Percentiles rank a stretch among this genome's conserved stretches.
Conservation (phyloP, 352 stramenopile genomes). For the Pythium apleroticum region DNA sequence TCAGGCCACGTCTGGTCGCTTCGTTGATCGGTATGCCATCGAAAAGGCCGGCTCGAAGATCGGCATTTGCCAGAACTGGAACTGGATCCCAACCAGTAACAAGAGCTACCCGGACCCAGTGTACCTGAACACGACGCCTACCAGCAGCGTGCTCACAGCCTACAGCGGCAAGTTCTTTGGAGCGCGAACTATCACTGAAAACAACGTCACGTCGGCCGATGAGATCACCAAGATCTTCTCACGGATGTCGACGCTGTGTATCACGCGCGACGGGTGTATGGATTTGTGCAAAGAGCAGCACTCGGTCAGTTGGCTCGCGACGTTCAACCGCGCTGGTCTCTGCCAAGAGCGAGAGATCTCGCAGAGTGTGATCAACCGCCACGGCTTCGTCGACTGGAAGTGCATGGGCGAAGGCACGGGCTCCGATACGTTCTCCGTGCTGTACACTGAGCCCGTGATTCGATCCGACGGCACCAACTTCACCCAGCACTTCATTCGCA, state of each 20-base stretch:
- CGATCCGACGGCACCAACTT: conserved; percentile 3
- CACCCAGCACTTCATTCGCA: not conserved
- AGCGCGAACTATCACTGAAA: conserved; percentile 2
- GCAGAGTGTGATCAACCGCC: conserved; percentile 11
- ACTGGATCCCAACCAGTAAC: not conserved
- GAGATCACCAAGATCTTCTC: not conserved
- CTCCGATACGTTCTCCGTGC: conserved; percentile 1
- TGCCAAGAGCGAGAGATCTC: conserved; percentile 8
- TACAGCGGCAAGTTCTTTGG: conserved; percentile 12
- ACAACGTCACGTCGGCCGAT: conserved; percentile 5
- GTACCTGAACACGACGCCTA: not conserved
- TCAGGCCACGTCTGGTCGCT: conserved; percentile 10
- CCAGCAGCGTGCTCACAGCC: conserved; percentile 12
- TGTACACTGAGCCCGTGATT: conserved; percentile 9
- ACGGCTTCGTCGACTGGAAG: conserved; percentile 14
- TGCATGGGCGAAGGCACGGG: conserved; percentile 18
- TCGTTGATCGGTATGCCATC: conserved; percentile 13
- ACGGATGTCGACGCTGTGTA: conserved; percentile 13
- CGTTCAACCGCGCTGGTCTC: conserved; percentile 7
- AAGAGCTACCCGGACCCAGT: conserved; percentile 5
- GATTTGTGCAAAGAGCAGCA: not conserved
- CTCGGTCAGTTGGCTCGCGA: conserved; percentile 4
- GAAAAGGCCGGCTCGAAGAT: not conserved
- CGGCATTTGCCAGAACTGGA: conserved; percentile 22
- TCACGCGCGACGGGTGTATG: conserved; percentile 16